Evolutionary conservation across 2,329 filamentous ascomycete genomes (phyloP).

Genomic region (Lachnellula occidentalis): DNA sequence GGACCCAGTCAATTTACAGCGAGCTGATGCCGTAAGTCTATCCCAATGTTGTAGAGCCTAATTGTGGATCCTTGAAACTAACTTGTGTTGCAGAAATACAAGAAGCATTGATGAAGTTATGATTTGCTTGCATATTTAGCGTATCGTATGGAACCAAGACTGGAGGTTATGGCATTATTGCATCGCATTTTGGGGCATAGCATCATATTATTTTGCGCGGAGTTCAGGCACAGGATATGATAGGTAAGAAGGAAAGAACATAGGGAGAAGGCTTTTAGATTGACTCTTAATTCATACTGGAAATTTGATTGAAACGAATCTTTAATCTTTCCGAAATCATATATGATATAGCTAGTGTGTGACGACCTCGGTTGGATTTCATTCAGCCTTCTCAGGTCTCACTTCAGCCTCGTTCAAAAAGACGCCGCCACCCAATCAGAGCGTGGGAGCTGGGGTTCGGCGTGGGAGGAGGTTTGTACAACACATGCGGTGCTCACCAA

Average conservation of each 20-base stretch:
- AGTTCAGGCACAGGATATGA: background rate
- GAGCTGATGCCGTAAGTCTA: conserved; percentile 84
- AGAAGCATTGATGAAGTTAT: conserved; percentile 28
- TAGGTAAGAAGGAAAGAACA: background rate
- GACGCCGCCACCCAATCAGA: background rate
- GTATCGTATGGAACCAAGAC: conserved; percentile 4
- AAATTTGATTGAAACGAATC: background rate
- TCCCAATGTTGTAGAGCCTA: conserved; percentile 23
- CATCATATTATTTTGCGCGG: background rate
- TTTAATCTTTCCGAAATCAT: no score
- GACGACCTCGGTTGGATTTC: background rate
- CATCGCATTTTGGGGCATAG: background rate
- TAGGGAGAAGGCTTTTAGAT: background rate
- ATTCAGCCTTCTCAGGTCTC: background rate
- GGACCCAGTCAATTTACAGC: conserved; percentile 74
- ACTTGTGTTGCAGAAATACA: conserved; percentile 31
- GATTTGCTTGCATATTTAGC: conserved; percentile 16
- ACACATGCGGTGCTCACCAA: background rate
- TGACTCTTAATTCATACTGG: background rate
- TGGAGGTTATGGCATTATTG: background rate
- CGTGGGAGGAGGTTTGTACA: background rate
- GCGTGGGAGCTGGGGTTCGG: background rate
- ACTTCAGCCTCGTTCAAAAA: background rate
- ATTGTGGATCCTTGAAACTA: background rate
- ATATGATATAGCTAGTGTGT: background rate